Evolutionary conservation across 345 rosid genomes (phyloP), one percentile per base, ranked within the genome.

Genomic region (Populus alba): DNA sequence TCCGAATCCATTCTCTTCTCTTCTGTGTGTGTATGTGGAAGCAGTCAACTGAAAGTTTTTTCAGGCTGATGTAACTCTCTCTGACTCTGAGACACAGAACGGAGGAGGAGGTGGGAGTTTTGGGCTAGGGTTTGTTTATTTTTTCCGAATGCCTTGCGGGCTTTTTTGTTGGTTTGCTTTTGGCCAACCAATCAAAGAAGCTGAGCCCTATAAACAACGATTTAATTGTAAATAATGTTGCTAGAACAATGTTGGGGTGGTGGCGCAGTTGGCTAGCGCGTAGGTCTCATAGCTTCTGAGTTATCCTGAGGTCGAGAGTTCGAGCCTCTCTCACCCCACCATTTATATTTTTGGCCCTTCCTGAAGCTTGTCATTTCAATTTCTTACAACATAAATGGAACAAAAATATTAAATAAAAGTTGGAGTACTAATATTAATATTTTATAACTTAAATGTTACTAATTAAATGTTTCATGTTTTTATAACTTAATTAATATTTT

Each of bases 221-320:
- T 7, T 1, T 38, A 38, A 1, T 6, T 38, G 0, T 10, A 10
- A 3, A 10, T 10, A 2, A 10, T 41, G 15, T 10, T 0, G 0
- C 2, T 0, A 0, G 13, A 10, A 10, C 47, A 41, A 11, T 15
- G 15, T 2, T 10, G 73, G 87, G 86, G 83, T 82, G 86, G 87
- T 88, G 90, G 86, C 86, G 85, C 87, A 84, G 89, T 84, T 86
- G 87, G 90, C 86, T 86, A 81, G 87, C 85, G 81, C 84, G 85
- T 84, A 77, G 86, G 86, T 84, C 85, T 84, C 80, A 84, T 84
- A 79, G 89, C 80, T 73, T 38, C 4, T 29, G 80, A 81, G 81
- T 75, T 17, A 83, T 86, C 83, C 85, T 86, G 84, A 84, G 86
- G 85, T 86, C 89, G 83, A 84, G 84, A 77, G 91, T 84, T 84